phyloP scores from a whole-genome alignment of 495 filamentous ascomycete species.

The Penicillium roqueforti region DNA sequence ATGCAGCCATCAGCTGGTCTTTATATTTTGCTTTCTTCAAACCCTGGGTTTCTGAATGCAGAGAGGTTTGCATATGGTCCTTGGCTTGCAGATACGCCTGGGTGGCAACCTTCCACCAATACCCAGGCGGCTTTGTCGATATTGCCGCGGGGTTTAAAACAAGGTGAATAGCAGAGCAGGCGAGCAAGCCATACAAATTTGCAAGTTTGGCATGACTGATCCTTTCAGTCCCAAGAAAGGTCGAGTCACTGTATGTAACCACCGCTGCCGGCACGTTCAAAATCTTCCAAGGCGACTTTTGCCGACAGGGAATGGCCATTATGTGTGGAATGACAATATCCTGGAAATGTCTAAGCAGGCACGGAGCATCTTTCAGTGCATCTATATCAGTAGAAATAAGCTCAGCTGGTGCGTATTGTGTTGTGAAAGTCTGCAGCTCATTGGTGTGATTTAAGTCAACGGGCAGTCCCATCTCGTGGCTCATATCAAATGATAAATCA shows the following conservation, averaged over 20 bases:
- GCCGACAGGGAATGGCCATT: constrained; percentile 29
- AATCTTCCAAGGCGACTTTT: constrained; percentile 35
- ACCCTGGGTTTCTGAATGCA: constrained; percentile 26
- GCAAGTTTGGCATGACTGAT: constrained; percentile 32
- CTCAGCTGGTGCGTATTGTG: constrained; percentile 13
- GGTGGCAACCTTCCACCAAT: constrained; percentile 25
- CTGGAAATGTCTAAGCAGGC: constrained; percentile 31
- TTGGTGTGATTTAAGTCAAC: not conserved
- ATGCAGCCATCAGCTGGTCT: constrained; percentile 39
- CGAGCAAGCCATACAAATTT: constrained; percentile 30
- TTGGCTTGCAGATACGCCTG: constrained; percentile 29
- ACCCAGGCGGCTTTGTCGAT: constrained; percentile 12
- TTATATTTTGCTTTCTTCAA: constrained; percentile 39
- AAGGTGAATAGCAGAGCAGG: constrained; percentile 30
- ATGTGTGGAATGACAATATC: constrained; percentile 31
- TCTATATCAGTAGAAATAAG: constrained; percentile 7
- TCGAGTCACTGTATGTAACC: constrained; percentile 29
- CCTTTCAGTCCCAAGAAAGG: constrained; percentile 26
- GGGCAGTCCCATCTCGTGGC: constrained; percentile 7
- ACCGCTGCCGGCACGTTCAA: constrained; percentile 31
- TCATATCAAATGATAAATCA: constrained; percentile 17
- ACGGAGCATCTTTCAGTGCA: constrained; percentile 24
- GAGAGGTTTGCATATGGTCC: constrained; percentile 31
- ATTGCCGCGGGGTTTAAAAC: constrained; percentile 15
- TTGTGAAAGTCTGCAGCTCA: constrained; percentile 4